A percentile compares a stretch with the other conserved stretches of the same genome.
Conservation (phyloP, 2,329 filamentous ascomycete genomes). For the Sporothrix pseudoabietina region DNA sequence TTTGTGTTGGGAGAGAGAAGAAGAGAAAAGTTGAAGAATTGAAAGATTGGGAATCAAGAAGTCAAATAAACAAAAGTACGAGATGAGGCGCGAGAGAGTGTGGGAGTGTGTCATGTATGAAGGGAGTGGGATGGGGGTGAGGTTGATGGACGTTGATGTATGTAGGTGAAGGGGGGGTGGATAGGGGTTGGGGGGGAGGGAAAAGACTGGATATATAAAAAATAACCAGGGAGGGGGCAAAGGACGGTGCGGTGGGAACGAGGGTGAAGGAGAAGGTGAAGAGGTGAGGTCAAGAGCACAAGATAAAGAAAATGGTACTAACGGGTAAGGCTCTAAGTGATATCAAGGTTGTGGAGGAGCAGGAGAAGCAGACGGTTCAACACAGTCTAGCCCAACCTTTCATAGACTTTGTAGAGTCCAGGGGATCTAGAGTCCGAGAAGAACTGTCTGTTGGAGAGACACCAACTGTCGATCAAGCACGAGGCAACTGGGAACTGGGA, state of each 20-base stretch:
- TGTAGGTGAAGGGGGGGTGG: not conserved
- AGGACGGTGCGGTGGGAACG: not conserved
- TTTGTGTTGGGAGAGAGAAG: not conserved
- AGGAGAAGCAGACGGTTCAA: not conserved
- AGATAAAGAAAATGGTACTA: not conserved
- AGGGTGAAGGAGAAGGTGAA: not conserved
- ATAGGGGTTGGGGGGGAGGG: not conserved
- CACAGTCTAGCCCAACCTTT: not conserved
- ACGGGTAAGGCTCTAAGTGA: not conserved
- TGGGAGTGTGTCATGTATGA: not conserved
- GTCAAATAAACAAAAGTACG: constrained; percentile 14
- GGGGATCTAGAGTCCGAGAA: not conserved
- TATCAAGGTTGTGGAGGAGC: not conserved
- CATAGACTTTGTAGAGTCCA: not conserved
- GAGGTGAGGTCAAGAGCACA: not conserved
- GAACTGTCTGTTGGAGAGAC: not conserved
- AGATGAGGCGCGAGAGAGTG: not conserved
- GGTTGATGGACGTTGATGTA: not conserved
- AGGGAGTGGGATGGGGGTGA: not conserved
- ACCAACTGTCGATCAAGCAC: not conserved
- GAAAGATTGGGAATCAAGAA: not conserved
- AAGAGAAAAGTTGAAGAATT: not conserved
- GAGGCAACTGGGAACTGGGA: not conserved
- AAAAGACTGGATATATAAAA: not conserved
- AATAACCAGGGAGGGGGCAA: not conserved